Evolutionary conservation across 129 eudicot species (phyloP).

Genomic region (Flaveria trinervia): DNA sequence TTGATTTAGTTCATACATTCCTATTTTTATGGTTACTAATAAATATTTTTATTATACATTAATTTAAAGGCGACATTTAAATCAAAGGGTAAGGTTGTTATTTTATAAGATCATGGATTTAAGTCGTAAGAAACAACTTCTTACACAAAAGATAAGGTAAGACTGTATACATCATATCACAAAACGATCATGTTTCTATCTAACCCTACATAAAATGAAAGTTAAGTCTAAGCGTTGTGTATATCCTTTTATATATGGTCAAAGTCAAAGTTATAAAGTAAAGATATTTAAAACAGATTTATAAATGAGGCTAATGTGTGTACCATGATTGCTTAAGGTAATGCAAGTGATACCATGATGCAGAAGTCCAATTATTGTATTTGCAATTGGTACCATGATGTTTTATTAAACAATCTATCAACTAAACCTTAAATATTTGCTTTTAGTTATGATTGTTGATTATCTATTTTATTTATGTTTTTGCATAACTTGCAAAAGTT

Average conservation of each 20-base stretch:
- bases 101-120: too few species aligned
- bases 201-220: too few species aligned
- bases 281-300: not conserved
- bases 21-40: not conserved
- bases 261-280: not conserved
- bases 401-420: not conserved
- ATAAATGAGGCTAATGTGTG: not conserved
- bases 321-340: constrained; percentile 31
- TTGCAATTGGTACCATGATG: constrained; percentile 30
- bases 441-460: not conserved
- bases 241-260: not conserved
- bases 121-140: too few species aligned
- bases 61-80: not conserved
- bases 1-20: not conserved
- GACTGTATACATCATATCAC: too few species aligned
- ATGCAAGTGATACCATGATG: constrained; percentile 33
- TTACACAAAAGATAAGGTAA: too few species aligned
- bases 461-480: not conserved
- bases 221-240: too few species aligned
- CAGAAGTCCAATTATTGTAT: constrained; percentile 20
- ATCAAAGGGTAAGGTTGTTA: too few species aligned
- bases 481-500: not conserved
- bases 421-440: not conserved
- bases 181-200: too few species aligned
- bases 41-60: not conserved